Evolutionary conservation across 1,284 basidiomycete species (phyloP).

Genomic region (Coniferiporia sulphurascens): DNA sequence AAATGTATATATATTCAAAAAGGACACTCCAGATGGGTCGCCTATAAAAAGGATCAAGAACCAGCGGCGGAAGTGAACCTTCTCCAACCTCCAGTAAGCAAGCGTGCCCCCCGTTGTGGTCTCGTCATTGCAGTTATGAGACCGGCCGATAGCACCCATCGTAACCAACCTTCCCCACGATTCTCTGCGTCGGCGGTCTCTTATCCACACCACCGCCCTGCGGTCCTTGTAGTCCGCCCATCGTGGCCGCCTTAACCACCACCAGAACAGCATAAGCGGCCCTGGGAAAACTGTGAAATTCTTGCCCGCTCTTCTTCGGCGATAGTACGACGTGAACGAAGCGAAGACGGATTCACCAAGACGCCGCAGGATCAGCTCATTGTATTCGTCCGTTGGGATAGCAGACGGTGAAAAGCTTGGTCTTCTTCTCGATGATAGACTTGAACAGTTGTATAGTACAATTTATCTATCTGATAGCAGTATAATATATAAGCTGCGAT

Average conservation of each 20-base stretch:
- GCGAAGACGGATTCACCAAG: conserved; percentile 23
- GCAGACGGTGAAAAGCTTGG: conserved; percentile 25
- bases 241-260: conserved; percentile 24
- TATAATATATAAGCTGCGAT: background rate
- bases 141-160: background rate
- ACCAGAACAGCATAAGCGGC: conserved; percentile 28
- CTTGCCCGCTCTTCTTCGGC: conserved; percentile 24
- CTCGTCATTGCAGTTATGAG: background rate
- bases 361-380: conserved; percentile 23
- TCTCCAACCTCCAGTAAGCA: no score
- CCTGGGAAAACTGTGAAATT: conserved; percentile 28
- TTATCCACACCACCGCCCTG: conserved; percentile 25
- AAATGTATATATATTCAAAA: no score
- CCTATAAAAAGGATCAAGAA: no score
- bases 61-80: no score
- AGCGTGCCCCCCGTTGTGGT: no score
- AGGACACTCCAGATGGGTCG: no score
- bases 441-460: conserved; percentile 29
- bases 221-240: conserved; percentile 26
- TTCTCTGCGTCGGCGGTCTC: background rate
- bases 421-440: conserved; percentile 26
- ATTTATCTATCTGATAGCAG: conserved; percentile 18
- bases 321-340: conserved; percentile 29
- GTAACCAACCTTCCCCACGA: background rate
- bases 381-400: conserved; percentile 27